phyloP scores from a whole-genome alignment of 345 rosid species.

The Corchorus capsularis region DNA sequence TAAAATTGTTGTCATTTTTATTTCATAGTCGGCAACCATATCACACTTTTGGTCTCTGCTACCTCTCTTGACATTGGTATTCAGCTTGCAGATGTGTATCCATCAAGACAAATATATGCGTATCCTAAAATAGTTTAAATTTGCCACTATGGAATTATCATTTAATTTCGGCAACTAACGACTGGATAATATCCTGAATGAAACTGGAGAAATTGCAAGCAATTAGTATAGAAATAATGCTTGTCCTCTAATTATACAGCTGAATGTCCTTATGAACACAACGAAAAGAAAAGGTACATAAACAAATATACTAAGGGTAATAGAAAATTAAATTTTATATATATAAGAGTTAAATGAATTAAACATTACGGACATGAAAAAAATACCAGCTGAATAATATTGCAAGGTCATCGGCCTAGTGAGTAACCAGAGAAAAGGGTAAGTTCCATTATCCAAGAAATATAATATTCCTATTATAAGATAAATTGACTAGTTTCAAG shows the following conservation, averaged over 20 bases:
- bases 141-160: background rate
- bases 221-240: background rate
- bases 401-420: background rate
- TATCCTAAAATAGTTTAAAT: background rate
- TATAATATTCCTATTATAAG: background rate
- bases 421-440: background rate
- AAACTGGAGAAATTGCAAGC: background rate
- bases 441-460: background rate
- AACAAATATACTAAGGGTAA: background rate
- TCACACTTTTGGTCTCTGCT: background rate
- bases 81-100: background rate
- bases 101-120: background rate
- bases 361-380: background rate
- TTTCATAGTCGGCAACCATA: background rate
- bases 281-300: background rate
- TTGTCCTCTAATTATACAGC: background rate
- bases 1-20: background rate
- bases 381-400: background rate
- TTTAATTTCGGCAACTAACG: background rate
- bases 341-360: background rate
- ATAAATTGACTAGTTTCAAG: background rate
- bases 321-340: background rate
- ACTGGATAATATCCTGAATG: background rate
- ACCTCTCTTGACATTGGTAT: background rate
- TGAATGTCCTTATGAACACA: background rate